Percentiles rank a stretch among this genome's conserved stretches.
Conservation (phyloP, 2,329 filamentous ascomycete species). For the Alternaria dauci region DNA sequence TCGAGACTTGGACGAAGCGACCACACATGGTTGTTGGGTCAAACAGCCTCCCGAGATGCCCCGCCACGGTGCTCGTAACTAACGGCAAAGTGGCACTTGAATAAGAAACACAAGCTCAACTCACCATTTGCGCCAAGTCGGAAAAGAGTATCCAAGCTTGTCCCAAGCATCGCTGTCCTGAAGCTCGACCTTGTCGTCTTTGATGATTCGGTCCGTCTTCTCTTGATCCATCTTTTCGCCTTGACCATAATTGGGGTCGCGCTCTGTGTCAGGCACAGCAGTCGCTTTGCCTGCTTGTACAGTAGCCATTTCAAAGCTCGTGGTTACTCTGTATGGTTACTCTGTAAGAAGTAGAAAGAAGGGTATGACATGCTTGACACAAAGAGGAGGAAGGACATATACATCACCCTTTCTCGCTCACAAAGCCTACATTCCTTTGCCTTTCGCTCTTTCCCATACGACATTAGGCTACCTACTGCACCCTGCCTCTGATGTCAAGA, state of each 20-base stretch:
- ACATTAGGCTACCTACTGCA: not conserved
- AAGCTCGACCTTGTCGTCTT: constrained; percentile 44
- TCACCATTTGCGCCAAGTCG: constrained; percentile 56
- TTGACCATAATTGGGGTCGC: constrained; percentile 31
- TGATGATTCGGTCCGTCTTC: constrained; percentile 32
- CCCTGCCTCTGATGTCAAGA: constrained; percentile 28
- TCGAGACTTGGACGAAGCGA: not conserved
- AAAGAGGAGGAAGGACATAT: not conserved
- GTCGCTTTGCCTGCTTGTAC: constrained; percentile 19
- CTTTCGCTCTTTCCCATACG: not conserved
- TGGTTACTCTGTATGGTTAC: too few relatives aligned
- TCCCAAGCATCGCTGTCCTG: constrained; percentile 54
- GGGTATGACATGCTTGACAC: not conserved
- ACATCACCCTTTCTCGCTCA: not conserved
- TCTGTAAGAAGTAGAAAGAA: not conserved
- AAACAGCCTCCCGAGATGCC: not conserved
- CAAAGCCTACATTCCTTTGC: not conserved
- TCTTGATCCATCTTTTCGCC: constrained; percentile 23
- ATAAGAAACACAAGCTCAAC: constrained; percentile 7
- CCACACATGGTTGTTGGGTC: not conserved
- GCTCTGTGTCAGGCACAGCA: constrained; percentile 37
- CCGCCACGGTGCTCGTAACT: not conserved
- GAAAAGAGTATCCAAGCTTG: constrained; percentile 56
- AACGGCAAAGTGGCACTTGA: constrained; percentile 36
- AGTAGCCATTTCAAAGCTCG: constrained; percentile 15